Base-by-base conservation (phyloP, 2,329 filamentous ascomycete species). In the Sordariomycetes sp. region DNA sequence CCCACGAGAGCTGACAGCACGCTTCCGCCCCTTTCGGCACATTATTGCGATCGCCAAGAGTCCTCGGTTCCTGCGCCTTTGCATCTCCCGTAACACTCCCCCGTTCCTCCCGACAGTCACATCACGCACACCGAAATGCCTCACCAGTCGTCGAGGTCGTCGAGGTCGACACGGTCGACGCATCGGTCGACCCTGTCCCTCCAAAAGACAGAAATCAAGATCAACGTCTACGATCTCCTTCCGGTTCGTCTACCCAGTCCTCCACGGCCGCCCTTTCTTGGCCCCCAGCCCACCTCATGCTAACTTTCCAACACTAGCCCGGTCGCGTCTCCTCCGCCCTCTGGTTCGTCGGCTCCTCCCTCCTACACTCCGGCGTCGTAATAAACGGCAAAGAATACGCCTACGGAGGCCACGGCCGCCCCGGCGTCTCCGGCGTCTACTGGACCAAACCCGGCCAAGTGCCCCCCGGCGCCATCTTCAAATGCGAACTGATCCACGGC, bases 321-420 rank as follows among this genome's bases (percentile, higher is more conserved):
- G 86, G 88, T 54, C 82, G 83, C 63, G 69, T 94, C 45, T 85
- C 88, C n/a, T 84, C 86, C 0, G 64, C 89, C 13, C 78, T 95
- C 34, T 95, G 89, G 89, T 79, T 83, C 22, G 68, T 92, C 57
- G 89, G 89, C 59, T 80, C 85, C 52, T 88, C 85, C 5, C 81
- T 95, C 36, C 79, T 94, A 5, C 89, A 95, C 68, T 89, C 89
- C 0, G 89, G 88, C 56, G 86, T 95, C 57, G 87, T 90, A 48
- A 89, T 94, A 70, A 85, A 85, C 67, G 82, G 85, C 62, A 81
- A 77, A 61, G 89, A 95, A 74, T 95, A 94, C 67, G 89, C 89
- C 24, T 95, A 89, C 65, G 89, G 89, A 51, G 89, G 89, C 1
- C 89, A 95, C 68, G 83, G 89, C 65, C 80, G 80, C 63, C 80